Percentiles rank a stretch among this genome's conserved stretches.
These are phyloP conservation scores for Penicillium sp. DNA, from an alignment of 2,329 filamentous ascomycete species.

Conservation along the genomic window DNA sequence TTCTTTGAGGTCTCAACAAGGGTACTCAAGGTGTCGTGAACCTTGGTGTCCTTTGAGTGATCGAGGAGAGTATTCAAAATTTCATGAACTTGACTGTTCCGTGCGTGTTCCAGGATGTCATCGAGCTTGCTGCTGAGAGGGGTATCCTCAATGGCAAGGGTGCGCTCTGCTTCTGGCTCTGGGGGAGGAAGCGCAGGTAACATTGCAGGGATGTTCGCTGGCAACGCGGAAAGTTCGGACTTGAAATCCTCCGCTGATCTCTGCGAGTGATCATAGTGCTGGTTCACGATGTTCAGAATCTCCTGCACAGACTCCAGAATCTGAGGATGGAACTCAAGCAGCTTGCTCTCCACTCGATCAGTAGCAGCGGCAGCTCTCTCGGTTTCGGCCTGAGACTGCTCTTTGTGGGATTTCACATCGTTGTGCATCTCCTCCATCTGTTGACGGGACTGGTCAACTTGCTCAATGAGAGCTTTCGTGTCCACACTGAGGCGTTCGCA, in stretches of 20 bases:
- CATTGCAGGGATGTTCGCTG: conserved; percentile 57
- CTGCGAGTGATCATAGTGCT: conserved; percentile 89
- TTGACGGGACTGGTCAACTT: conserved; percentile 75
- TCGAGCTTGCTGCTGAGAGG: conserved; percentile 63
- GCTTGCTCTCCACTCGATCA: conserved; percentile 73
- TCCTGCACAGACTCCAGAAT: conserved; percentile 85
- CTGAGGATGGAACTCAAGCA: conserved; percentile 83
- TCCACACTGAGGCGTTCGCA: conserved; percentile 86
- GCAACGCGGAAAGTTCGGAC: conserved; percentile 54
- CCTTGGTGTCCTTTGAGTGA: conserved; percentile 25
- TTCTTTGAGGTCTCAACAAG: conserved; percentile 49
- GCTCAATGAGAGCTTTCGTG: conserved; percentile 80
- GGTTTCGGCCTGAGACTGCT: conserved; percentile 79
- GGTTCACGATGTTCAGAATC: conserved; percentile 76
- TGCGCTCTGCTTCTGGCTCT: conserved; percentile 46
- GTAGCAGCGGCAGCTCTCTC: conserved; percentile 73
- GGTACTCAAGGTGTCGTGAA: conserved; percentile 61
- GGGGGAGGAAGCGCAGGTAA: conserved; percentile 53
- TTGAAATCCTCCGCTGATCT: conserved; percentile 64
- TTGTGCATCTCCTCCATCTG: conserved; percentile 74
- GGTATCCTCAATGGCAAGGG: conserved; percentile 57
- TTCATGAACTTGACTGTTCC: conserved; percentile 59
- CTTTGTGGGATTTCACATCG: conserved; percentile 76
- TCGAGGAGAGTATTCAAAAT: conserved; percentile 55
- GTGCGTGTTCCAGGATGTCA: conserved; percentile 41